Percentiles rank a stretch among this genome's conserved stretches.
Evolutionary conservation across 2,329 filamentous ascomycete genomes (phyloP).

Genomic region (Trichoderma afroharzianum): DNA sequence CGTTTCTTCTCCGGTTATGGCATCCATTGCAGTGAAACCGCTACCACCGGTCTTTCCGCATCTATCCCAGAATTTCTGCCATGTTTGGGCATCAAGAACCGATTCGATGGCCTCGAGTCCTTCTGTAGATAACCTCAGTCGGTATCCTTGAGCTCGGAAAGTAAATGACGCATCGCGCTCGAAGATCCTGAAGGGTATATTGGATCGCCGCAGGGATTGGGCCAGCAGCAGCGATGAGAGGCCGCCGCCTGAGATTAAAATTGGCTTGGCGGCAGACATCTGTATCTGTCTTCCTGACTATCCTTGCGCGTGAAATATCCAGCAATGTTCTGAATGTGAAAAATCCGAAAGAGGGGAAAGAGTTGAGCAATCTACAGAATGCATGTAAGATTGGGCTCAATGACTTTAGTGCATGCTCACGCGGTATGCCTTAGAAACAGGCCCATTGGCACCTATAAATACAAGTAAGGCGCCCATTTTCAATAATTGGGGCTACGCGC

Average conservation of each 20-base stretch:
- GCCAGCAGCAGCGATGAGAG: slow-evolving; percentile 43
- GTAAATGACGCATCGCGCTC: slow-evolving; percentile 49
- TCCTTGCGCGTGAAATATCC: background rate
- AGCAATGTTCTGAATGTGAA: background rate
- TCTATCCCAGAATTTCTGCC: slow-evolving; percentile 53
- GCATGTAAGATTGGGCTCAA: background rate
- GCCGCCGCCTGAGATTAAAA: slow-evolving; percentile 45
- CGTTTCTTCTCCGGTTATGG: slow-evolving; percentile 47
- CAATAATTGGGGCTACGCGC: background rate
- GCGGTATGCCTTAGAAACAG: background rate
- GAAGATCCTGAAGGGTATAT: slow-evolving; percentile 52
- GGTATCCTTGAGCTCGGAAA: slow-evolving; percentile 61
- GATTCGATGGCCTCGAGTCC: slow-evolving; percentile 59
- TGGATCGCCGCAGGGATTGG: slow-evolving; percentile 38
- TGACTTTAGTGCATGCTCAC: background rate
- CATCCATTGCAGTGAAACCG: slow-evolving; percentile 50
- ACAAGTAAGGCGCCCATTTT: background rate
- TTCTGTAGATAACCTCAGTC: slow-evolving; percentile 53
- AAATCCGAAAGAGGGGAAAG: background rate
- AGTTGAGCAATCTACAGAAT: background rate
- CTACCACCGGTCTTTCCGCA: slow-evolving; percentile 58
- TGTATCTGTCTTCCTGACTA: background rate
- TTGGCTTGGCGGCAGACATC: slow-evolving; percentile 28
- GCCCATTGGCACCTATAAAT: background rate
- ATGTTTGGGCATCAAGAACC: slow-evolving; percentile 47